Evolutionary conservation across 2,329 filamentous ascomycete genomes (phyloP), one percentile per base, ranked within the genome.

Genomic region (Trichoderma sp.): DNA sequence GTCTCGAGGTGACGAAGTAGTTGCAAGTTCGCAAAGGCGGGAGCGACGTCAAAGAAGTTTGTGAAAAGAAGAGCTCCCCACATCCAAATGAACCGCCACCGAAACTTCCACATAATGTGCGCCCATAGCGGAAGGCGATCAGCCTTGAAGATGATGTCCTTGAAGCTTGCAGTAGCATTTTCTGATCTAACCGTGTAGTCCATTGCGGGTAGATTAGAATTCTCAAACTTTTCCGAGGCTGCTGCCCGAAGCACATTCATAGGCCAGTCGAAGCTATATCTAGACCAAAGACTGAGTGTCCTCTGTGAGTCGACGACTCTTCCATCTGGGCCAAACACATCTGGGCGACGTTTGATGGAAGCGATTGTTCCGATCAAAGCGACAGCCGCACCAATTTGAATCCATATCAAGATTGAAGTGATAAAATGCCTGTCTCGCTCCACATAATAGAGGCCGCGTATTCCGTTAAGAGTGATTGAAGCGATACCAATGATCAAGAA

Each of bases 21-120:
- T 32, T 69, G 66, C n/a, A 69, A 24, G 14, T 69, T 69, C 8
- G 66, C 66, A 69, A 69, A 69, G 5, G 66, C 66, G n/a, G 66
- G 66, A 9, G 66, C 66, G 28, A 69, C 66, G 14, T 69, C 66
- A 6, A 69, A 69, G 21, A 69, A 69, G 56, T 69, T 69, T 32
- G 66, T 69, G 28, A 69, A 60, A 18, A 69, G 66, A 61, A 30
- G 58, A 26, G 57, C 39, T 26, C 36, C 30, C 66, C 66, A 69
- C 15, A 60, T 56, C 5, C 30, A 69, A 8, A 69, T 28, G 28
- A 69, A 69, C 3, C 18, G 36, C 14, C 18, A 51, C 4, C 66
- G 66, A 21, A 28, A 69, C 12, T 69, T 69, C 66, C 66, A 69
- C 6, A 34, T 61, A 18, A 69, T 69, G n/a, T 69, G 66, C 8